Percentiles rank a stretch among this genome's conserved stretches.
Conservation (phyloP, 2,329 filamentous ascomycete genomes). For the Arthrobotrys iridis region DNA sequence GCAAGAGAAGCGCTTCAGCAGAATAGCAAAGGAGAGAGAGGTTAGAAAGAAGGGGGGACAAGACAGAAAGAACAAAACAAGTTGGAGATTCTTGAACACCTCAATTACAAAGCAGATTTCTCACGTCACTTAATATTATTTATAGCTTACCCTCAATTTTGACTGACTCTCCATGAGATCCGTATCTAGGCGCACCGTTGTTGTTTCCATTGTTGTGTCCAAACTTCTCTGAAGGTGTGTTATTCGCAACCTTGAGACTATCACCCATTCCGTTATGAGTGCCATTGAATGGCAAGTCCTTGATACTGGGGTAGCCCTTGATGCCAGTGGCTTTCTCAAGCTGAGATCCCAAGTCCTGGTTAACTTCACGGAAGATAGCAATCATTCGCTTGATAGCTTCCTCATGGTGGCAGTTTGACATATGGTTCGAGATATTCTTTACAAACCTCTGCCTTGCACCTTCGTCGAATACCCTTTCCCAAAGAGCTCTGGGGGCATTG, state of each 20-base stretch:
- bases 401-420: conserved; percentile 68
- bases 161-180: conserved; percentile 61
- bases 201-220: conserved; percentile 62
- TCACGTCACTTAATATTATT: conserved; percentile 25
- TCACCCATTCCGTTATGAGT: conserved; percentile 71
- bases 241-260: conserved; percentile 67
- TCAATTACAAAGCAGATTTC: too few species aligned
- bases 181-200: conserved; percentile 63
- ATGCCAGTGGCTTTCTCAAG: conserved; percentile 72
- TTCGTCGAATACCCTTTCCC: conserved; percentile 72
- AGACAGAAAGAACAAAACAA: background rate
- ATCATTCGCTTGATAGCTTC: conserved; percentile 74
- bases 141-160: conserved; percentile 51
- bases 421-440: conserved; percentile 71
- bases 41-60: background rate
- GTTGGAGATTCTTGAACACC: too few species aligned
- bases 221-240: conserved; percentile 62
- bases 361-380: conserved; percentile 72
- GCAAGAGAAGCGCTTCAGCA: background rate
- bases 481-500: conserved; percentile 68
- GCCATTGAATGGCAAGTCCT: conserved; percentile 69
- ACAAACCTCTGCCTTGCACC: conserved; percentile 69
- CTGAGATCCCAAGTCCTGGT: conserved; percentile 68
- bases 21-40: background rate
- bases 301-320: conserved; percentile 70